These are phyloP conservation scores for Aspergillus tamarii DNA, from an alignment of 2,329 filamentous ascomycete species.

Conservation along the genomic window DNA sequence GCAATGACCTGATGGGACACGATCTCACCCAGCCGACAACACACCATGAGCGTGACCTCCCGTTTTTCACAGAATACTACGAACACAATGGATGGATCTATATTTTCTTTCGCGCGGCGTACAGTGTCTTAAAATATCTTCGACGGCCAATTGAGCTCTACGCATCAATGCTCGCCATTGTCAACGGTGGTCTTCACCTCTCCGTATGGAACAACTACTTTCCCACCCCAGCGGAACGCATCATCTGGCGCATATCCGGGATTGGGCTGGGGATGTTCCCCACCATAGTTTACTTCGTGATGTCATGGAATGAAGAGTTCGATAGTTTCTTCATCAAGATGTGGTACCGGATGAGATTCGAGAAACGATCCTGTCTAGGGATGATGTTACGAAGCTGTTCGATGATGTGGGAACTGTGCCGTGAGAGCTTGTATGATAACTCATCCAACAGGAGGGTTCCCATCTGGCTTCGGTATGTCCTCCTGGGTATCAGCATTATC, in stretches of 20 bases:
- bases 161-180: not conserved
- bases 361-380: no score
- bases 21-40: not conserved
- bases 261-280: not conserved
- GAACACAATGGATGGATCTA: not conserved
- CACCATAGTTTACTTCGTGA: no score
- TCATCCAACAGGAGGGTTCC: not conserved
- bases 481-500: no score
- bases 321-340: no score
- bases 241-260: constrained; percentile 4
- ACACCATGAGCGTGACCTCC: no score
- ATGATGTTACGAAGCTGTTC: no score
- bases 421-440: no score
- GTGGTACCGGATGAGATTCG: no score
- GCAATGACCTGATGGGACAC: not conserved
- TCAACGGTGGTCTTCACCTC: constrained; percentile 4
- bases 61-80: not conserved
- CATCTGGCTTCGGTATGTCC: not conserved
- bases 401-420: no score
- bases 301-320: no score
- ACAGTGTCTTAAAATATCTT: not conserved
- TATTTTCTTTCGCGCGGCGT: not conserved
- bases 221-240: not conserved
- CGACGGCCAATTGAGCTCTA: not conserved
- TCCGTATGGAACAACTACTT: constrained; percentile 2